Percentiles rank a stretch among this genome's conserved stretches.
Conservation (phyloP, 2,329 filamentous ascomycete genomes). For the Colletotrichum higginsianum region DNA sequence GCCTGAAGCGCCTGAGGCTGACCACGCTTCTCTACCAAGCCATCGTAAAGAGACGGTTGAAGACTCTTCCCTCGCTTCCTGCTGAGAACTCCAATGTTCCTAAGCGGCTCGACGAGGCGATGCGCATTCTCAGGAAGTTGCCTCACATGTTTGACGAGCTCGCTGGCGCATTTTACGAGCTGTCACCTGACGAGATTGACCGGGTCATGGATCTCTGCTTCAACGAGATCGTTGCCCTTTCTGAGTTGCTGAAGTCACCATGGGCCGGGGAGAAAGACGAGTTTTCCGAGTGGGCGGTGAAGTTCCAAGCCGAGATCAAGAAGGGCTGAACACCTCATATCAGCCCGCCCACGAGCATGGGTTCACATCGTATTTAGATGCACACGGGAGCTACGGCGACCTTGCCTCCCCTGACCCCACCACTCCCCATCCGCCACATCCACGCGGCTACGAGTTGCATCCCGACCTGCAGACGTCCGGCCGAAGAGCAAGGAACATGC, state of each 20-base stretch:
- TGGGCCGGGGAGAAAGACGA: constrained; percentile 81
- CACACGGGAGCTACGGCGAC: constrained; percentile 24
- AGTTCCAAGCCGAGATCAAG: constrained; percentile 68
- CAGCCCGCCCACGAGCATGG: neutral
- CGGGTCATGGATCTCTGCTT: constrained; percentile 72
- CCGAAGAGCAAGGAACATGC: neutral
- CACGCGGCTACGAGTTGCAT: constrained; percentile 14
- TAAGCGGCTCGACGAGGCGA: constrained; percentile 68
- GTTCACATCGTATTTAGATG: constrained; percentile 15
- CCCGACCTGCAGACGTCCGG: neutral
- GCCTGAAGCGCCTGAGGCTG: constrained; percentile 76
- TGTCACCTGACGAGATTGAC: constrained; percentile 73
- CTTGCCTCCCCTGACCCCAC: neutral
- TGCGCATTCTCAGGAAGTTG: constrained; percentile 70
- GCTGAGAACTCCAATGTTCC: constrained; percentile 51
- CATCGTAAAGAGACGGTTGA: constrained; percentile 78
- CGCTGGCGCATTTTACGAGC: constrained; percentile 80
- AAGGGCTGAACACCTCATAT: constrained; percentile 50
- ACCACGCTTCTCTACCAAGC: constrained; percentile 79
- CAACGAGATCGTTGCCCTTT: constrained; percentile 69
- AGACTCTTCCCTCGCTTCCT: constrained; percentile 66
- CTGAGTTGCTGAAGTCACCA: constrained; percentile 68
- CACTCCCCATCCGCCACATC: constrained; percentile 2
- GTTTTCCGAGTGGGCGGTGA: constrained; percentile 82
- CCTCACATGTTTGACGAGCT: constrained; percentile 80